Evolutionary conservation across 164 flowering plant genomes (phyloP), one percentile per base, ranked within the genome.

Genomic region (Aristolochia californica): DNA sequence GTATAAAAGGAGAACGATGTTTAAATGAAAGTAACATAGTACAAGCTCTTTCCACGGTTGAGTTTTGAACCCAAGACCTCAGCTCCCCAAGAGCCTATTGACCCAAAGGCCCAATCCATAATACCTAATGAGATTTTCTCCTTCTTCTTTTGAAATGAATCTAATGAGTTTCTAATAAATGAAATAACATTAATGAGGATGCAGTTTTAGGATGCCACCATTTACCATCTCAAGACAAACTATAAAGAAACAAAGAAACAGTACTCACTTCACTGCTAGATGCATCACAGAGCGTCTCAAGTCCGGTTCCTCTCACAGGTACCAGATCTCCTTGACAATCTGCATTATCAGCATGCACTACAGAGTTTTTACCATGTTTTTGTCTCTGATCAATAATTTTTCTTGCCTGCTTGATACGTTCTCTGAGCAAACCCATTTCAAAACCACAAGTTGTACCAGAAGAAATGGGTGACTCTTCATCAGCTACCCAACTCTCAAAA

Each of bases 391-490:
- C 27, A 60, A 81, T 74, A 55, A 65, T 28, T 56, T 70, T 66
- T 48, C 60, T 76, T 5, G 86, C 93, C 55, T 38, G 59, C 28
- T 64, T 62, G 65, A 88, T 56, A 49, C 60, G 45, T 13, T 67
- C 68, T 56, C 60, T 57, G 55, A 84, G 70, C 25, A 74, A 49
- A 51, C 66, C 70, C 55, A 70, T 38, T 59, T 83, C 85, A 75
- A 62, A 60, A 67, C 74, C 77, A 72, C 58, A 30, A 52, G 57
- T 55, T 28, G 49, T 66, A 62, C 53, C 45, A 51, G n/a, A 50
- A 30, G 54, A 52, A 40, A 44, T 55, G 48, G 64, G 25, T 20
- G 45, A 55, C 45, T 67, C 72, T 58, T 63, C 62, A 13, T 63
- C 47, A 44, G 59, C 68, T 52, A 74, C 63, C 63, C 68, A 2